phyloP scores from a whole-genome alignment of 768 basidiomycete species.

The Tulasnella sp. region DNA sequence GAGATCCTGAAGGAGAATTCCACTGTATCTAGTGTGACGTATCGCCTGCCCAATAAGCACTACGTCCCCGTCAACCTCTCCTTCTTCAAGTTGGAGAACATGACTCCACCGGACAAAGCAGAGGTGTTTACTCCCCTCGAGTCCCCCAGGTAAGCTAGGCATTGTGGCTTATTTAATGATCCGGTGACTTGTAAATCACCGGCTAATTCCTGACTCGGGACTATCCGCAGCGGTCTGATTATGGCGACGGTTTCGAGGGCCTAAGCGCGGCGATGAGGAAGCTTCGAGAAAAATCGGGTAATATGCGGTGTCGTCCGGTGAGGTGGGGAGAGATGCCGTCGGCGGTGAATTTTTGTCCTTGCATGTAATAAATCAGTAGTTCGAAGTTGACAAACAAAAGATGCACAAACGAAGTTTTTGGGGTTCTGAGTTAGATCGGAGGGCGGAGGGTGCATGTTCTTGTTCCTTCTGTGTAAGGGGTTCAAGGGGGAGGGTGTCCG shows the following conservation, averaged over 20 bases:
- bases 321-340: neutral
- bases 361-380: neutral
- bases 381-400: neutral
- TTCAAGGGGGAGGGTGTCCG: neutral
- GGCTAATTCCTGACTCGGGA: slow-evolving; percentile 20
- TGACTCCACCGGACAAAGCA: slow-evolving; percentile 48
- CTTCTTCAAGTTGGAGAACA: slow-evolving; percentile 36
- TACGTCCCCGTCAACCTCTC: slow-evolving; percentile 84
- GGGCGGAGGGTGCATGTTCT: neutral
- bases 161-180: neutral
- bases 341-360: neutral
- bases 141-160: slow-evolving; percentile 66
- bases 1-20: slow-evolving; percentile 64
- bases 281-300: slow-evolving; percentile 4
- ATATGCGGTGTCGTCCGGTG: neutral
- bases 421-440: neutral
- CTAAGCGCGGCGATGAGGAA: slow-evolving; percentile 18
- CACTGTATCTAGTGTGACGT: slow-evolving; percentile 58
- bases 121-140: slow-evolving; percentile 85
- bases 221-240: slow-evolving; percentile 38
- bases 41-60: slow-evolving; percentile 88
- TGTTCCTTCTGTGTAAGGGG: neutral
- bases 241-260: slow-evolving; percentile 38
- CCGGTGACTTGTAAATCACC: neutral
- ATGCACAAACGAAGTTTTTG: neutral